Evolutionary conservation across 306 rosid species (phyloP), one percentile per base, ranked within the genome.

Genomic region (Hippophae tibetana): DNA sequence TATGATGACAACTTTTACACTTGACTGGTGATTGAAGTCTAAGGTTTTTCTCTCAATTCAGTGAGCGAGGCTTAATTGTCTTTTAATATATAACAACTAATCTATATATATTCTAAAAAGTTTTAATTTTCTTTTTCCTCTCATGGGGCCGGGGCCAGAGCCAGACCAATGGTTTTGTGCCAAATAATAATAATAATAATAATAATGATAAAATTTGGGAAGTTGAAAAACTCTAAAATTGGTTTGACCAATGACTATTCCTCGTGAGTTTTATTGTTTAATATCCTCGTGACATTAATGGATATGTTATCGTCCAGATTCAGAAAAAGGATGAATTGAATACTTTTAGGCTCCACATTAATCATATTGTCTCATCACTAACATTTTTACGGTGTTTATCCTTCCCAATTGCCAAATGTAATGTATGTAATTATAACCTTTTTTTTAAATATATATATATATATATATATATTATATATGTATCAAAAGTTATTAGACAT

Each of bases 341-440:
- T 43, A 58, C 61, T 65, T 44, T 52, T 67, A 62, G 83, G 84
- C 80, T 79, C 81, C 87, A 76, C 76, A 46, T 62, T 70, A 74
- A 82, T 75, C 56, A 82, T 72, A 59, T 47, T 76, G 82, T 75
- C 71, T 66, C 72, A 67, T 85, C 80, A 65, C 78, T 74, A 65
- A 31, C 72, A 77, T 71, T 70, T 77, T 65, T 74, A 57, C 1
- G 12, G 68, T 62, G 80, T 68, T 74, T 68, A 67, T 77, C 76
- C 73, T 54, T 62, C 1, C 23, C 23, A 18, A 18, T 18, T 18
- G 23, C 23, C 23, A 18, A 18, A 18, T 1, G 23, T 18, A 18
- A 18, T 18, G 23, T 18, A 18, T 18, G 23, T 18, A 18, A 18
- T 18, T 18, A 18, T 18, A 18, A 18, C 1, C 23, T 1, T 18